These are phyloP conservation scores for Xerocomellus intermedius DNA, from an alignment of 768 basidiomycete species.

Conservation along the genomic window DNA sequence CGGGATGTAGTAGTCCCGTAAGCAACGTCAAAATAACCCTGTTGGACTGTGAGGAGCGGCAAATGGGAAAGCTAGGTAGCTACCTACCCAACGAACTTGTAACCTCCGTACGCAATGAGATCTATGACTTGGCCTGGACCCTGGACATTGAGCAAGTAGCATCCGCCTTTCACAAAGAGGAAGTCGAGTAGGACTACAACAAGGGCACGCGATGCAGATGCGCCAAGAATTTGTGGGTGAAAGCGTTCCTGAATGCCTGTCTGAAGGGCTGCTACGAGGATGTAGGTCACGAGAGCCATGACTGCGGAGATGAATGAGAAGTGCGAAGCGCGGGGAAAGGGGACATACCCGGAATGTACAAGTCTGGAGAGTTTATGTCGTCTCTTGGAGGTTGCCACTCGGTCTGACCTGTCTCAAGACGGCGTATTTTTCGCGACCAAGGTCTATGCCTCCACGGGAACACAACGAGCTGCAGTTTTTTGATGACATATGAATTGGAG, in stretches of 20 bases:
- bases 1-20: slow-evolving; percentile 61
- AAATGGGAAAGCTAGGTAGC: not conserved
- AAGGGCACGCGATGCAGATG: slow-evolving; percentile 80
- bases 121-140: slow-evolving; percentile 72
- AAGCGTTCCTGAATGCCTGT: slow-evolving; percentile 82
- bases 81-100: slow-evolving; percentile 93
- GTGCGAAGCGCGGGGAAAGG: not conserved
- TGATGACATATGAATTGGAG: slow-evolving; percentile 91
- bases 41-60: not conserved
- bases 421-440: slow-evolving; percentile 69
- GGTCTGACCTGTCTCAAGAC: slow-evolving; percentile 59
- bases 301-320: slow-evolving; percentile 42
- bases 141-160: slow-evolving; percentile 88
- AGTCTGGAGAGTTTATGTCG: slow-evolving; percentile 92
- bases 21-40: slow-evolving; percentile 86
- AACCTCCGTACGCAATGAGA: slow-evolving; percentile 89
- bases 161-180: slow-evolving; percentile 83
- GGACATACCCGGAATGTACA: slow-evolving; percentile 86
- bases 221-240: slow-evolving; percentile 85
- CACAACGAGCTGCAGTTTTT: slow-evolving; percentile 82
- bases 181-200: slow-evolving; percentile 88
- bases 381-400: slow-evolving; percentile 90
- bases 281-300: slow-evolving; percentile 96
- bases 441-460: slow-evolving; percentile 95
- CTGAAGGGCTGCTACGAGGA: slow-evolving; percentile 82